Base-by-base conservation (phyloP, 148 eudicot species). In the Linanthus parryae region DNA sequence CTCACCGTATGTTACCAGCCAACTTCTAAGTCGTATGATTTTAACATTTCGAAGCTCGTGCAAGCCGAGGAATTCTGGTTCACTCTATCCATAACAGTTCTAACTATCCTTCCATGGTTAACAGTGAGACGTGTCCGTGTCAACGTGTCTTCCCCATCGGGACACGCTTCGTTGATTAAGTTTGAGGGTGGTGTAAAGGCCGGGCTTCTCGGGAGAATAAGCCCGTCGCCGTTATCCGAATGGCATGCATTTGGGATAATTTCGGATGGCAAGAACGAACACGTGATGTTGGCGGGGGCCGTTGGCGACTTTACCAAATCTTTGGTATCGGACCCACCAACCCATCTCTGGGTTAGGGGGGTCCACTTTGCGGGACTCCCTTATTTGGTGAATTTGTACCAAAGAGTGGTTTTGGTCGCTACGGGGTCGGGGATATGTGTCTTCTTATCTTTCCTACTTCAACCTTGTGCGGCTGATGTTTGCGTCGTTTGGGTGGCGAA, bases 191-290 rank as follows among this genome's bases (percentile, higher is more conserved):
- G 67, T 4, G 37, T 37, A 2, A 45, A 37, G 37, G 30, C 61
- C 0, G 67, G 67, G 0, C 7, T 63, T 0, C 7, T 54, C 5
- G 54, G 67, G 0, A 11, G 67, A 21, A 54, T 54, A 19, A 63
- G 67, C 30, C 60, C 54, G n/a, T 63, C 67, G 0, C 67, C 67
- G 5, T 43, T 63, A 13, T 54, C 54, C 1, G 55, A 59, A 19
- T 59, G 63, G 67, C 67, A 54, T 1, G 67, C 59, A 0, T 63
- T 63, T 3, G 67, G 67, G 1, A 63, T 63, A 44, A 54, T 63
- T 35, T 63, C 67, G 3, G 67, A 63, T 18, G 53, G 38, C 0
- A 46, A 63, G 11, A 21, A 35, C 12, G 61, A 54, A 12, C 61
- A 63, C 22, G 46, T 63, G 60, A 63, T 63, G 61, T 17, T 63